Evolutionary conservation across 768 basidiomycete genomes (phyloP).

Genomic region (Krasilnikovozyma curviuscula): DNA sequence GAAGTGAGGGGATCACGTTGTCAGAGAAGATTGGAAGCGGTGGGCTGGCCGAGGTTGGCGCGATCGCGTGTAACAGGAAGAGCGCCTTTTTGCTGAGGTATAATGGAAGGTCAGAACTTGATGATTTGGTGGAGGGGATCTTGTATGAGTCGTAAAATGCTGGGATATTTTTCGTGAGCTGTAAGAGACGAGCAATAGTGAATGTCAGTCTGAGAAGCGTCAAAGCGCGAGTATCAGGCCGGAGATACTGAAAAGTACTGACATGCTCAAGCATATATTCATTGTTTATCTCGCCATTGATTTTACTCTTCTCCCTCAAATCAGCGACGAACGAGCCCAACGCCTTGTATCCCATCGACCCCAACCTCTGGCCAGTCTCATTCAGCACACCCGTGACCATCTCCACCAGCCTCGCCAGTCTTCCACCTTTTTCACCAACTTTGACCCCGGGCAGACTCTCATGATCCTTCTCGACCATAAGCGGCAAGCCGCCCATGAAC

Average conservation of each 20-base stretch:
- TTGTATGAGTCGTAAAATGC: slow-evolving; percentile 60
- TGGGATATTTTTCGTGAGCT: slow-evolving; percentile 61
- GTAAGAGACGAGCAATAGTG: too few species aligned
- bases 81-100: slow-evolving; percentile 83
- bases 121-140: slow-evolving; percentile 24
- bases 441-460: slow-evolving; percentile 46
- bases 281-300: too few species aligned
- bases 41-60: slow-evolving; percentile 40
- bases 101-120: slow-evolving; percentile 27
- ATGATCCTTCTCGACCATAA: slow-evolving; percentile 54
- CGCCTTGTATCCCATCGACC: slow-evolving; percentile 41
- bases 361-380: slow-evolving; percentile 51
- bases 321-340: slow-evolving; percentile 59
- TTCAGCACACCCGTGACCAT: slow-evolving; percentile 44
- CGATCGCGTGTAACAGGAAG: slow-evolving; percentile 54
- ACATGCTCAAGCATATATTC: too few species aligned
- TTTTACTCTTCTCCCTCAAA: slow-evolving; percentile 38
- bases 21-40: slow-evolving; percentile 45
- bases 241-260: too few species aligned
- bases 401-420: slow-evolving; percentile 50
- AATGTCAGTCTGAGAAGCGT: too few species aligned
- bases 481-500: slow-evolving; percentile 42
- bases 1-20: slow-evolving; percentile 65
- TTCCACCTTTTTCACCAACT: slow-evolving; percentile 59
- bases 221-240: too few species aligned